Evolutionary conservation across 2,329 filamentous ascomycete species (phyloP).

Genomic region (Trichoderma atrobrunneum): DNA sequence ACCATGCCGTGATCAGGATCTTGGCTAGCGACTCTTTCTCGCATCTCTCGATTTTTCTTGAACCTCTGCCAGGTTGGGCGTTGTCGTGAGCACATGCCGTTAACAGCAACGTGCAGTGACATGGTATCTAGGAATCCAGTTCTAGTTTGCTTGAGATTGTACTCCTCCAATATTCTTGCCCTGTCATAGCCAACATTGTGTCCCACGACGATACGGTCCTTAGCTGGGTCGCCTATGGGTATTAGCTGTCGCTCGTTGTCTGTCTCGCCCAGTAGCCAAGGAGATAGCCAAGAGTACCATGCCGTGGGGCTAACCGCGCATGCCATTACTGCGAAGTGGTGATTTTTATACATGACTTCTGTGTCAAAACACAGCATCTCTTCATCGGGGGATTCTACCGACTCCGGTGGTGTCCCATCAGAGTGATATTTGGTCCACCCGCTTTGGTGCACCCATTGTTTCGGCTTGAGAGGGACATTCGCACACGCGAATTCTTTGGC

Average conservation of each 20-base stretch:
- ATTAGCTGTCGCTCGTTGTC: slow-evolving; percentile 76
- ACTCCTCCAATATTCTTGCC: slow-evolving; percentile 85
- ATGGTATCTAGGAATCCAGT: slow-evolving; percentile 95
- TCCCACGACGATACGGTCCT: slow-evolving; percentile 77
- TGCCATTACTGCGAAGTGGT: slow-evolving; percentile 92
- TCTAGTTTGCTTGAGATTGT: slow-evolving; percentile 74
- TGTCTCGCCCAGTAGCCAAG: slow-evolving; percentile 86
- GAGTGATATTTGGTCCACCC: slow-evolving; percentile 92
- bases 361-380: slow-evolving; percentile 88
- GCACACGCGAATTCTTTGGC: slow-evolving; percentile 71
- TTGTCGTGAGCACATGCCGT: slow-evolving; percentile 97
- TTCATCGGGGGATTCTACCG: slow-evolving; percentile 74
- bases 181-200: slow-evolving; percentile 97
- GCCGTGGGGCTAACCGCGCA: slow-evolving; percentile 84
- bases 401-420: slow-evolving; percentile 65
- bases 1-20: slow-evolving; percentile 70
- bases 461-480: slow-evolving; percentile 57
- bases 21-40: slow-evolving; percentile 73
- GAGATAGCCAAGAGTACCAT: slow-evolving; percentile 98
- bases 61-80: slow-evolving; percentile 97
- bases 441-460: slow-evolving; percentile 72
- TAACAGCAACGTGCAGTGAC: slow-evolving; percentile 95
- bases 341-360: slow-evolving; percentile 94
- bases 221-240: slow-evolving; percentile 73
- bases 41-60: slow-evolving; percentile 80